Evolutionary conservation across 208 protist species (phyloP), one percentile per base, ranked within the genome.

Genomic region (Wallacemonas sp.): DNA sequence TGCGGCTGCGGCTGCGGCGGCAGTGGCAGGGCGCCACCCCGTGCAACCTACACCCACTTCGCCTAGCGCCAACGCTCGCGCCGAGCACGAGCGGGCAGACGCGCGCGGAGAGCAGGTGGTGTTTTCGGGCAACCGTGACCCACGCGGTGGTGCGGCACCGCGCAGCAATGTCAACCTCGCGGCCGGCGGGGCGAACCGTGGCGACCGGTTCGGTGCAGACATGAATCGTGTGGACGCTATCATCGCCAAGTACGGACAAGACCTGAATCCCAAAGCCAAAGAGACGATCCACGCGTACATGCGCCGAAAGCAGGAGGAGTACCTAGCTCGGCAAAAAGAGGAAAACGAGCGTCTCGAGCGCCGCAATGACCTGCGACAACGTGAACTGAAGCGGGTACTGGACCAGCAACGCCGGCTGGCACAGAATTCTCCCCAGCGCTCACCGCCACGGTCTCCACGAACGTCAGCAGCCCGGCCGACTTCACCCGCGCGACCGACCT

Each of bases 271-370:
- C 45, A 78, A 76, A 61, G 83, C 85, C 13, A 81, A 86, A 54
- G 86, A 95, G 48, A 91, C 85, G 19, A 95, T 95, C 53, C 89
- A 91, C 60, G 89, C 83, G 2, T 95, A 91, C 65, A 95, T 92
- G 89, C 78, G 79, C 17, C 83, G 84, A 50, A 95, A 95, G 66
- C 89, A 92, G 42, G 89, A 95, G 69, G 89, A 86, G 39, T 91
- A 94, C 67, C 53, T 86, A 29, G 75, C 74, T 58, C 73, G 72
- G n/a, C 76, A 90, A 46, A 84, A 78, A 38, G 57, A 79, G 36
- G 71, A 91, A 45, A 48, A 80, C 29, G 85, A 89, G 46, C 61
- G 54, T 15, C 73, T 68, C 2, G 75, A 86, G 52, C 79, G 73
- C 3, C 68, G 78, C 39, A 83, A 85, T 34, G 75, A 89, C 29